Base-by-base conservation (phyloP, 2,329 filamentous ascomycete genomes). In the Coniochaeta hoffmannii region DNA sequence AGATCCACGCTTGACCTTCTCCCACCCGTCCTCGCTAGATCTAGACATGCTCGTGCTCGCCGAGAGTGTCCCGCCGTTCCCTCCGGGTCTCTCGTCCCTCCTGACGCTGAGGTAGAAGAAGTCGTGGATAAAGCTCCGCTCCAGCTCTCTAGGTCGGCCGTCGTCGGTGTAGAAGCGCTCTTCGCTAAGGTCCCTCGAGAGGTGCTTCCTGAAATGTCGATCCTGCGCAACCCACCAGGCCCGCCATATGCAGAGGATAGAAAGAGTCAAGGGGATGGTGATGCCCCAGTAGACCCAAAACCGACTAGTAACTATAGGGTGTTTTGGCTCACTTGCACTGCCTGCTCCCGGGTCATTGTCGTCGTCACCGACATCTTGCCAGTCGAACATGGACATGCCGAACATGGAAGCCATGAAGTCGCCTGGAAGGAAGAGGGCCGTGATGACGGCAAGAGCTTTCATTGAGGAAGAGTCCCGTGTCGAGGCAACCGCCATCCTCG, bases 271-370 rank as follows among this genome's bases (percentile, higher is more conserved):
- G 0, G 74, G 74, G 19, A 76, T 65, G 0, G 71, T 71, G 35
- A 74, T 69, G 3, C 71, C 69, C 74, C 74, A 77, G 63, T 76
- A 77, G 30, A 75, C 68, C 73, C 72, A 77, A 55, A 77, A 76
- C 4, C 69, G 68, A 10, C 67, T 65, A 56, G 73, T 72, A 10
- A 76, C 66, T 5, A 51, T 51, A 2, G 26, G 49, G 19, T 51
- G 49, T 31, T 46, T 28, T 2, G 41, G 22, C 12, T 46, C 19
- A 10, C 8, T 3, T 14, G 36, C 36, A 15, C 9, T n/a, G 41
- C 9, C 41, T 5, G 44, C 6, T 1, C 71, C 63, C 5, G 66
- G 63, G 7, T 65, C 61, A 0, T 65, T 63, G 50, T 66, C 66
- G 15, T 57, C 62, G 7, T 62, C 56, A n/a, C 54, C 59, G 2